These are phyloP conservation scores for Ilyonectria robusta DNA, from an alignment of 2,329 filamentous ascomycete genomes.

Conservation along the genomic window DNA sequence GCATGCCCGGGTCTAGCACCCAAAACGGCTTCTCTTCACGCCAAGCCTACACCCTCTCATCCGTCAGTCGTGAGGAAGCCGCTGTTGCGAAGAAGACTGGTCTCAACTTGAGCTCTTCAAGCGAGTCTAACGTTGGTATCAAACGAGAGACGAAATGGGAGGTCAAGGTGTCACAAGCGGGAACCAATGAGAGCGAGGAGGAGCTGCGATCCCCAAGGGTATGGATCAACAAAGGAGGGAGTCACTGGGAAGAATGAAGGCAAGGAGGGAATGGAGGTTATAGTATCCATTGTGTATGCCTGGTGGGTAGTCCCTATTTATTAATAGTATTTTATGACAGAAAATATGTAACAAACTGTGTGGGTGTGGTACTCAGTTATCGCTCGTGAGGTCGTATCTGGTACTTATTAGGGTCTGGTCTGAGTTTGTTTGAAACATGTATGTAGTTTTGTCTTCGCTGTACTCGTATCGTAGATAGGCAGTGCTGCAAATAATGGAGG, in stretches of 20 bases:
- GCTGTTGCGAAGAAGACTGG: not conserved
- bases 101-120: not conserved
- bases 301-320: too few relatives aligned
- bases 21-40: constrained; percentile 18
- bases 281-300: too few relatives aligned
- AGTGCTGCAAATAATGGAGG: too few relatives aligned
- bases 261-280: not conserved
- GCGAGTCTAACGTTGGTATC: constrained; percentile 18
- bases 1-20: constrained; percentile 38
- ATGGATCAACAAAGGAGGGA: constrained; percentile 3
- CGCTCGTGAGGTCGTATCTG: too few relatives aligned
- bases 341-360: too few relatives aligned
- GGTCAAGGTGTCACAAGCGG: constrained; percentile 26
- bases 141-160: constrained; percentile 37
- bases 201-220: constrained; percentile 27
- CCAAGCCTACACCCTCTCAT: constrained; percentile 33
- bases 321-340: too few relatives aligned
- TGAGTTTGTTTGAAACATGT: too few relatives aligned
- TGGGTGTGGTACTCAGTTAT: too few relatives aligned
- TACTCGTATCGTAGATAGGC: too few relatives aligned
- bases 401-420: too few relatives aligned
- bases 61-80: constrained; percentile 19
- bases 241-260: not conserved
- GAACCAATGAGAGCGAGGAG: constrained; percentile 36
- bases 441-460: too few relatives aligned